Conservation (phyloP, 2,329 filamentous ascomycete genomes). For the Scortechinia acanthostroma region DNA sequence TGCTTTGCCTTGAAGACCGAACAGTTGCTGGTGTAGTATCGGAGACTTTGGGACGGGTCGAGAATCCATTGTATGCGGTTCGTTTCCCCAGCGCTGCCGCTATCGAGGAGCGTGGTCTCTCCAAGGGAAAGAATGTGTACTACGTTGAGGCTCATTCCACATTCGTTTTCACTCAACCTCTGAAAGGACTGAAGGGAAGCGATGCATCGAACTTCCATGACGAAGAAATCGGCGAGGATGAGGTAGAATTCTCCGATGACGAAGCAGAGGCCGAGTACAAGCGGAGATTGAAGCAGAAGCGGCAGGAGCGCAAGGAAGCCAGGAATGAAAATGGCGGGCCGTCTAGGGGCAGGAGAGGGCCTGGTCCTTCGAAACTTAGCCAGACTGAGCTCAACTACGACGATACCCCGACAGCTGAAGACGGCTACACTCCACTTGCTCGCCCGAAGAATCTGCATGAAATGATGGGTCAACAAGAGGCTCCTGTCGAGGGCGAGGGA, state of each 20-base stretch:
- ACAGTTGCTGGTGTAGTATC: constrained; percentile 74
- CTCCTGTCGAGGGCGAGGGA: constrained; percentile 26
- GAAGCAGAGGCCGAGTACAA: constrained; percentile 85
- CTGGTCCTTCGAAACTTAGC: constrained; percentile 23
- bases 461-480: constrained; percentile 39
- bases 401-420: constrained; percentile 5
- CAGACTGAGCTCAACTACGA: constrained; percentile 9
- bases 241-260: constrained; percentile 93
- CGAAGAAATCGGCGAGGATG: constrained; percentile 78
- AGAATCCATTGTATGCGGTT: constrained; percentile 79
- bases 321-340: constrained; percentile 25
- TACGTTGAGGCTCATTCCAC: constrained; percentile 74
- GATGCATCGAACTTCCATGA: constrained; percentile 94
- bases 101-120: constrained; percentile 59
- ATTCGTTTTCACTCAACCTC: constrained; percentile 78
- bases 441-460: constrained; percentile 64
- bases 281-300: constrained; percentile 60
- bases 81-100: constrained; percentile 66
- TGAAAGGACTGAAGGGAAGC: constrained; percentile 76
- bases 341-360: constrained; percentile 20
- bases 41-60: constrained; percentile 79
- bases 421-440: constrained; percentile 21
- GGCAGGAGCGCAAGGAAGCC: constrained; percentile 37
- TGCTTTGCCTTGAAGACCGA: constrained; percentile 72
- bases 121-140: constrained; percentile 65